Evolutionary conservation across 2,329 filamentous ascomycete genomes (phyloP), one percentile per base, ranked within the genome.

Genomic region (Pseudogymnoascus sp.): DNA sequence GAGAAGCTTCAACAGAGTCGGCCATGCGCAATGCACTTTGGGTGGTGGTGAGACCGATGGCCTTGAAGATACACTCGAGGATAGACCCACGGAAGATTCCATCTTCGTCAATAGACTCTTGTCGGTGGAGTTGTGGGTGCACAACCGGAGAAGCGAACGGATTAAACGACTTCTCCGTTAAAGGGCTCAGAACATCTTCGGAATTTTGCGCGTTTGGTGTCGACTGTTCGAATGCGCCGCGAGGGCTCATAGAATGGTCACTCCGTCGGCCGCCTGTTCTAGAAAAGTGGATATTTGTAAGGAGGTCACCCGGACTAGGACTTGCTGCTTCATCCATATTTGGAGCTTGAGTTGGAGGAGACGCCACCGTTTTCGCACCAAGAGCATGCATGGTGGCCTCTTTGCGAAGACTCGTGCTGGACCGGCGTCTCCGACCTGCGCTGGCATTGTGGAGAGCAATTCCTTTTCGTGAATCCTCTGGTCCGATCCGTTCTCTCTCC

Each of bases 61-160:
- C 89, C 71, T 93, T 97, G 75, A 96, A 93, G 77, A 99, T 96
- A 71, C 94, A 97, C 67, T 96, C 91, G 20, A 97, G 77, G 14
- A 99, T 91, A 0, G 92, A 95, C 62, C 91, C 87, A 39, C 95
- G 83, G 73, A 99, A 97, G 6, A 96, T 75, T 54, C 87, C 85
- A 68, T 97, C 93, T 71, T 97, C 94, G 66, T 96, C 90, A 6
- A 92, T 77, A 0, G 89, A 88, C 61, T 97, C 92, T 66, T 92
- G 86, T 4, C 88, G 84, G 68, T 91, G 88, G 30, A 84, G 75
- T 50, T 80, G 78, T 50, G 75, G 75, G 36, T 78, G 76, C 58
- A 77, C 76, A 62, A 63, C 11, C 8, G 80, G 79, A 2, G 76
- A 76, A n/a, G 79, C 72, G 63, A 86, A 86, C 0, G 84, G 83